These are phyloP conservation scores for Zopfochytrium polystomum DNA, from an alignment of 371 early-diverging fungal species.

Conservation along the genomic window DNA sequence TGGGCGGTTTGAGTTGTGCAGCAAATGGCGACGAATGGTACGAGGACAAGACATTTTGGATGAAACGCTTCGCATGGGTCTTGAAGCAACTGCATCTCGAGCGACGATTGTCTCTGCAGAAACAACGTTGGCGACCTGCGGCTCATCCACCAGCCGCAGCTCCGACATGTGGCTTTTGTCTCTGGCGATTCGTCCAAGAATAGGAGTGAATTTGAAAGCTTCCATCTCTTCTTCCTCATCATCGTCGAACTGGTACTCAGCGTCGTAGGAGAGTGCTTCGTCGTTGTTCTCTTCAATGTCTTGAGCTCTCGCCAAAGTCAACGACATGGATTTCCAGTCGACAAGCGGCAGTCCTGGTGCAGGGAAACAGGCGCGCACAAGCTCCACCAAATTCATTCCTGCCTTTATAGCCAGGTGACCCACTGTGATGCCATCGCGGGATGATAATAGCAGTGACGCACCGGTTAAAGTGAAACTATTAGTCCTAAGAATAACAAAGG, in stretches of 20 bases:
- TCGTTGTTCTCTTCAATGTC: constrained; percentile 7
- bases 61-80: too few relatives aligned
- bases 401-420: constrained; percentile 9
- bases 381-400: background rate
- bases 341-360: constrained; percentile 7
- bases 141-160: too few relatives aligned
- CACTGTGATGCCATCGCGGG: constrained; percentile 4
- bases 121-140: constrained; percentile 4
- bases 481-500: background rate
- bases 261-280: background rate
- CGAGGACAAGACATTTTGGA: too few relatives aligned
- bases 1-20: too few relatives aligned
- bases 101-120: constrained; percentile 9
- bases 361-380: background rate
- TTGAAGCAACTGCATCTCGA: too few relatives aligned
- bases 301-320: constrained; percentile 15
- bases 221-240: background rate
- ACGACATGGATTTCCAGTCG: too few relatives aligned
- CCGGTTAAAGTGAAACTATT: constrained; percentile 5
- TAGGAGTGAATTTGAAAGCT: too few relatives aligned
- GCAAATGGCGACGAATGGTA: too few relatives aligned
- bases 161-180: too few relatives aligned
- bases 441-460: constrained; percentile 16
- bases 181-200: too few relatives aligned
- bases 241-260: background rate